Base-by-base conservation (phyloP, 805 yeast genomes). In the Ogataea glucozyma region DNA sequence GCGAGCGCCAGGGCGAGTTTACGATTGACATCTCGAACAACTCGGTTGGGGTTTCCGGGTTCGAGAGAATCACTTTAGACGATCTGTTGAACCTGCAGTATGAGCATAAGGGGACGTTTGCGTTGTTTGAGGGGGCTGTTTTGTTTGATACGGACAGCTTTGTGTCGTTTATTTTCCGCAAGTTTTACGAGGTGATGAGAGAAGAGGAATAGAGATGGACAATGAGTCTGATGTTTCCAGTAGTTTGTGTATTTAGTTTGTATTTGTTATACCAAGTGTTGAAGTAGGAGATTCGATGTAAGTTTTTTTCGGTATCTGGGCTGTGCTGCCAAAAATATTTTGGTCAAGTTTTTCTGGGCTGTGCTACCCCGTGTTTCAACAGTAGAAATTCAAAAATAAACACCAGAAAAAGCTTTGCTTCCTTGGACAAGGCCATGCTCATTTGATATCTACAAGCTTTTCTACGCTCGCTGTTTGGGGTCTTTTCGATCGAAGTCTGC, bases 81-180 rank as follows among this genome's bases (percentile, higher is more conserved):
- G 81, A 84, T 20, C 64, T 91, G 35, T 69, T 91, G 49, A 78
- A 77, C 33, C 71, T 76, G 39, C 97, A 90, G 62, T 87, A 85
- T 48, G 89, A 86, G 51, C 78, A 78, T 50, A 72, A 73, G 38
- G 64, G 70, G 30, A 65, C 64, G 12, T 67, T 87, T 54, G 66
- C 71, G 3, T 52, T 85, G 49, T 85, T 88, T 58, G 82, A 81
- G 44, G 85, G 82, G 0, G 76, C 76, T 73, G 89, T 80, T 6
- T 69, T 70, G 17, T 79, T 90, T 51, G 81, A 84, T 59, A 81
- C 95, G 4, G 76, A 83, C 45, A 71, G 79, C 40, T 66, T 88
- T 53, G 72, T 85, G 16, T 77, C 79, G 12, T 78, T 90, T 47
- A 77, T 90, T 17, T 83, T 88, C 62, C 74, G 74, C 51, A 84